Base-by-base conservation (phyloP, 2,329 filamentous ascomycete species). In the Xylariales sp. region DNA sequence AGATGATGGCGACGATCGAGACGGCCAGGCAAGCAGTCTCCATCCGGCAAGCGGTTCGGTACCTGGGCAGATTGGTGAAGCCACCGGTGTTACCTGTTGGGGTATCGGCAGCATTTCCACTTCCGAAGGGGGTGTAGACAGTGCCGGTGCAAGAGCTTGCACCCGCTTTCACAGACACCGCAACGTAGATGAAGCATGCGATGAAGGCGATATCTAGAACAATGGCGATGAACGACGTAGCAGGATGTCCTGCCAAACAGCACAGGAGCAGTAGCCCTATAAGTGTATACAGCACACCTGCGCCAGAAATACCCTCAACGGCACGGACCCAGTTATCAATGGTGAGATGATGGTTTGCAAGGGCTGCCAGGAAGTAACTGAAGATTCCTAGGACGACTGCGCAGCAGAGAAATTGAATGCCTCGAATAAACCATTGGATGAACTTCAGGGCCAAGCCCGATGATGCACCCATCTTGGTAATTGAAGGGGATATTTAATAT, bases 301-400 rank as follows among this genome's bases (percentile, higher is more conserved):
- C 74, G 38, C 89, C 90, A 0, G 86, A 76, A 45, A 96, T 82
- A 48, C 87, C 88, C 56, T 82, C 82, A 42, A 93, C 86, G 20
- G 86, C 87, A 42, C 82, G 81, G 45, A 84, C 67, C 67, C 77
- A 83, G 51, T 64, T 78, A 14, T 75, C 70, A 50, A 90, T 89
- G 44, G 56, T 43, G 11, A 82, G 62, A 51, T 80, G 55, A 64
- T 88, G 79, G 55, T 83, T 78, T 47, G 76, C 61, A 11, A 90
- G 76, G 7, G 84, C 76, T 7, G 84, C 80, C 37, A 96, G 78
- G 73, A 89, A 94, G 73, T 94, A 95, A 37, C 82, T 83, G 72
- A 84, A 90, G 56, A 93, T 77, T 51, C 77, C 84, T 47, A 96
- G 76, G 46, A 91, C 76, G 51, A 95, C 73, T 45, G 74, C 80